Evolutionary conservation across 2,329 filamentous ascomycete species (phyloP).

Genomic region (Fusarium hainanense): DNA sequence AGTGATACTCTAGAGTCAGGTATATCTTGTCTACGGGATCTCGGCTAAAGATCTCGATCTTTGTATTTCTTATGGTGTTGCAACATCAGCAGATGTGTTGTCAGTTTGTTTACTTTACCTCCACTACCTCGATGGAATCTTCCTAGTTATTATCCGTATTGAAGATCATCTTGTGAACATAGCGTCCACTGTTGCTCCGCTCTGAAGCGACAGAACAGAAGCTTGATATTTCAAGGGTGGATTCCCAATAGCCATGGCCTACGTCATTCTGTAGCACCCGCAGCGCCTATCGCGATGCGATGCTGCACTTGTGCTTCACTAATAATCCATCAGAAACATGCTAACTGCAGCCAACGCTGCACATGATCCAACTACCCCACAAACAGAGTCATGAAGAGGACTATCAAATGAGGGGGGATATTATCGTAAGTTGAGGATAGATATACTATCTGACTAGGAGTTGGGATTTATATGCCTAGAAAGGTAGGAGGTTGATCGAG

Average conservation of each 20-base stretch:
- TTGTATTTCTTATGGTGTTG: neutral
- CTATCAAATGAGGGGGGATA: slow-evolving; percentile 4
- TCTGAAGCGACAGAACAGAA: slow-evolving; percentile 12
- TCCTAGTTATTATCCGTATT: neutral
- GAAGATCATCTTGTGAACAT: slow-evolving; percentile 1
- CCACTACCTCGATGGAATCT: neutral
- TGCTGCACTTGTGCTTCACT: slow-evolving; percentile 29
- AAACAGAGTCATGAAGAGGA: slow-evolving; percentile 20
- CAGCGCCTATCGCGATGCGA: slow-evolving; percentile 36
- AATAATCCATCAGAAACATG: slow-evolving; percentile 5
- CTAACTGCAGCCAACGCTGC: slow-evolving; percentile 15
- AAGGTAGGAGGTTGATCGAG: neutral
- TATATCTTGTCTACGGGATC: slow-evolving; percentile 25
- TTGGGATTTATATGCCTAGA: neutral
- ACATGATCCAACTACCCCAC: slow-evolving; percentile 34
- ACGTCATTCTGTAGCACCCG: slow-evolving; percentile 44
- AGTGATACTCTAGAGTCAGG: slow-evolving; percentile 3
- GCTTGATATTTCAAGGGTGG: slow-evolving; percentile 27
- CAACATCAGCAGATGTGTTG: neutral
- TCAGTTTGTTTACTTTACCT: neutral
- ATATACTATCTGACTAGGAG: neutral
- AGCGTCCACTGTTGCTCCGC: slow-evolving; percentile 5
- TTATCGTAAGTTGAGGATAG: neutral
- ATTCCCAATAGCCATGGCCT: slow-evolving; percentile 29
- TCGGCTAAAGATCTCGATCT: slow-evolving; percentile 28